Base-by-base conservation (phyloP, 805 yeast genomes). In the Ogataea naganishii region DNA sequence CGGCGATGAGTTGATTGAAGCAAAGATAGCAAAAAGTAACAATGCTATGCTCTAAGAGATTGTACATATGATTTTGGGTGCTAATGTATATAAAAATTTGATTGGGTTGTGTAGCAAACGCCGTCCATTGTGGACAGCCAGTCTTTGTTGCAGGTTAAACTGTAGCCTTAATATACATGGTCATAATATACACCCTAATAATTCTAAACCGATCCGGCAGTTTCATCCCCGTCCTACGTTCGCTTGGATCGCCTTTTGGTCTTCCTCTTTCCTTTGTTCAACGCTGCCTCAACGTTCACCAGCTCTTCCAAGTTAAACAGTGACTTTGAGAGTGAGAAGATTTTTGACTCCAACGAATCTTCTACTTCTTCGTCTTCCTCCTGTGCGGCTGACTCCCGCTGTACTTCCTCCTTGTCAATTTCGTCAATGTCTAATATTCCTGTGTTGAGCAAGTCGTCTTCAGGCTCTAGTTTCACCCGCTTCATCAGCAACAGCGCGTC, bases 401-500 rank as follows among this genome's bases (percentile, higher is more conserved):
- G n/a, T n/a, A n/a, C n/a, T n/a, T n/a, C n/a, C n/a, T n/a, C n/a
- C n/a, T n/a, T n/a, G n/a, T n/a, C n/a, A n/a, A n/a, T n/a, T n/a
- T n/a, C n/a, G n/a, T n/a, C n/a, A n/a, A n/a, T n/a, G n/a, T n/a
- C n/a, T n/a, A 12, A 23, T 29, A 14, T 28, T 25, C 3, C 15
- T 25, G 4, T 15, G 16, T 31, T 26, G 7, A 46, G 24, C n/a
- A 44, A 22, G 23, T 46, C 47, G 12, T 36, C 26, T 2, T 28
- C 27, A 7, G 43, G 35, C 1, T 37, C 40, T 11, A 46, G 27
- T 24, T 47, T 35, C 25, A 41, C 40, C 14, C 66, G 38, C 28
- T 51, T 51, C 35, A 61, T 39, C 18, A 52, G 39, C 16, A 63
- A 40, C 19, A 53, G 36, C 6, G 56, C 54, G 37, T 63, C 67